These are phyloP conservation scores for Limnanthes douglasii DNA, from an alignment of 345 rosid genomes.

Conservation along the genomic window DNA sequence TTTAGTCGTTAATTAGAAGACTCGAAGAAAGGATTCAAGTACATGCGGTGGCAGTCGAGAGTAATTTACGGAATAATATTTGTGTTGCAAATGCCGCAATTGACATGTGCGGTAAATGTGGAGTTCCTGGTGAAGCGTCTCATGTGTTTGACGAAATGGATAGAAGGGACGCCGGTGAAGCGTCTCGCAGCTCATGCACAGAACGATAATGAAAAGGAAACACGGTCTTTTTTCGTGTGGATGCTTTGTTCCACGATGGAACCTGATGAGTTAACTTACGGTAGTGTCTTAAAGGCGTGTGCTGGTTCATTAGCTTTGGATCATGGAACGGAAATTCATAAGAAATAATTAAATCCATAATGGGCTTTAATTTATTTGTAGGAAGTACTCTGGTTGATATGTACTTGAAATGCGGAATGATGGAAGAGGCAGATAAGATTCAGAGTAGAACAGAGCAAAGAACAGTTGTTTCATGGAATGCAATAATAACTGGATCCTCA, in stretches of 20 bases:
- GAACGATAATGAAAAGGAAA: conserved; percentile 43
- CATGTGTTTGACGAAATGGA: conserved; percentile 54
- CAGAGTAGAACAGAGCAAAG: no score
- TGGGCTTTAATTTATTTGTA: conserved; percentile 39
- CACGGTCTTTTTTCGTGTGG: conserved; percentile 38
- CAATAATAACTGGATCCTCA: conserved; percentile 72
- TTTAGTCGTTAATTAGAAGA: conserved; percentile 46
- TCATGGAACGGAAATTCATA: conserved; percentile 63
- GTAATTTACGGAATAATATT: conserved; percentile 21
- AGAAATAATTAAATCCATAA: conserved; percentile 59
- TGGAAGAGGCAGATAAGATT: conserved; percentile 59
- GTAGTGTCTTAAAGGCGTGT: conserved; percentile 83
- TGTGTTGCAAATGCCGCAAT: conserved; percentile 75
- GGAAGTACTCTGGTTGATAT: conserved; percentile 79
- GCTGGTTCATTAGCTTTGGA: conserved; percentile 37
- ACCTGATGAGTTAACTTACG: conserved; percentile 89
- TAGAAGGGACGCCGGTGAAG: conserved; percentile 54
- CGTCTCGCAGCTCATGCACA: conserved; percentile 80
- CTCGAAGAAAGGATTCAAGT: conserved; percentile 54
- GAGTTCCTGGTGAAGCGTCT: conserved; percentile 55
- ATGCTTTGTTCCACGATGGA: conserved; percentile 52
- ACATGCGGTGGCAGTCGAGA: conserved; percentile 52
- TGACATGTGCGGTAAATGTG: conserved; percentile 90
- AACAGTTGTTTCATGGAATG: conserved; percentile 44
- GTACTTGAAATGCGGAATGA: conserved; percentile 76